These are phyloP conservation scores for Teratosphaeria nubilosa DNA, from an alignment of 2,329 filamentous ascomycete species.

Conservation along the genomic window DNA sequence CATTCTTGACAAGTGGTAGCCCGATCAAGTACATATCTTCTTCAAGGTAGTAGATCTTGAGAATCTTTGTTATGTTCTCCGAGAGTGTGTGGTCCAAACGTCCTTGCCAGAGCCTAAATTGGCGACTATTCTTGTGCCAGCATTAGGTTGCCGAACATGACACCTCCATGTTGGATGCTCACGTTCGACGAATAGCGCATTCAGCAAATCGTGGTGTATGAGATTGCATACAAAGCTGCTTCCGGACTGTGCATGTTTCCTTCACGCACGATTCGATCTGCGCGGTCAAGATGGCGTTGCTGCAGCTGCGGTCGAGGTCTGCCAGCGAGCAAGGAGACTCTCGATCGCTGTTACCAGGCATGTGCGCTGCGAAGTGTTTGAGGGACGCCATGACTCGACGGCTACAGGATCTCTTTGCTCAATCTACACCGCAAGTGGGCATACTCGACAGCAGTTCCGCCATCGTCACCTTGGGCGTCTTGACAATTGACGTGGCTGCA, in stretches of 20 bases:
- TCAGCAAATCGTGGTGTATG: not conserved
- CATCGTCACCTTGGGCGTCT: not conserved
- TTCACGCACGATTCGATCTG: conserved; percentile 6
- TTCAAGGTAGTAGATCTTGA: conserved; percentile 7
- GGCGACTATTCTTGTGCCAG: not conserved
- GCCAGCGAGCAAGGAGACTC: conserved; percentile 7
- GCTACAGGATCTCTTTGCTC: too few species aligned
- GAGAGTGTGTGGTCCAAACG: conserved; percentile 11
- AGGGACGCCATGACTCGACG: not conserved
- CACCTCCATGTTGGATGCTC: too few species aligned
- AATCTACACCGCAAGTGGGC: not conserved
- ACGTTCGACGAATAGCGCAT: conserved; percentile 3
- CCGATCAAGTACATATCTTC: conserved; percentile 8
- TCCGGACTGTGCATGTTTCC: conserved; percentile 1
- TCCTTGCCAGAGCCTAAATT: conserved; percentile 16
- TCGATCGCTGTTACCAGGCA: conserved; percentile 9
- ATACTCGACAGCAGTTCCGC: not conserved
- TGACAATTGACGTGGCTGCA: not conserved
- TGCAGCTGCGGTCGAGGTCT: conserved; percentile 11
- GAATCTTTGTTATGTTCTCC: conserved; percentile 9
- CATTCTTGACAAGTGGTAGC: conserved; percentile 23
- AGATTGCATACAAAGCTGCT: not conserved
- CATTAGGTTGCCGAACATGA: too few species aligned
- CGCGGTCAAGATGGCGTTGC: conserved; percentile 6
- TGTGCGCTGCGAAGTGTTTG: conserved; percentile 3